Evolutionary conservation across 139 green algal genomes (phyloP), one percentile per base, ranked within the genome.

Genomic region (Limnomonas spitsbergensis): DNA sequence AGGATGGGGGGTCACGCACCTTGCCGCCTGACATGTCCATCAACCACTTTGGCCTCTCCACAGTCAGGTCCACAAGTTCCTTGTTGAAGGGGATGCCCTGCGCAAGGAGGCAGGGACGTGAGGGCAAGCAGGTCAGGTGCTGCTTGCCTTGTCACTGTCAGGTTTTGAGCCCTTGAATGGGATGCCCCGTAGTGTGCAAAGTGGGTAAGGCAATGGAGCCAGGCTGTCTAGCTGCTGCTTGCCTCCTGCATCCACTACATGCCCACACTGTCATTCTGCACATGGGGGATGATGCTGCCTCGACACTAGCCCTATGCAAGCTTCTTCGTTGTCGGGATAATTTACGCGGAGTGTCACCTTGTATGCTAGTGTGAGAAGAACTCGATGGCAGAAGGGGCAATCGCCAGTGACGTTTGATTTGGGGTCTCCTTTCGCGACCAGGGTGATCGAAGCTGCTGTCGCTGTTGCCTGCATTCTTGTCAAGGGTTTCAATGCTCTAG

Each of bases 21-120:
- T 72, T 72, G 24, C 66, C 66, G 9, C 66, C 66, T 34, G 66
- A 72, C 24, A 72, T 37, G 29, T 72, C 66, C 66, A 72, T 7
- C 24, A 72, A 34, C 66, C 66, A 61, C 20, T 61, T 14, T 29
- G 47, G 47, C 47, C 47, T 14, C 14, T 14, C 14, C 14, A 20
- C 47, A 61, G 47, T 29, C 14, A 61, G 47, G 47, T 61, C 47
- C 14, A 61, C 20, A 20, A 29, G 20, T 20, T 61, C 47, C 20
- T 61, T 61, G 14, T 61, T 61, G 47, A 61, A 61, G 20, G 47
- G 47, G 14, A 61, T 61, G 14, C 47, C 47, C 47, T 61, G 20
- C 14, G 47, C 14, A 61, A 14, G 20, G 14, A 14, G 20, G 20
- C 47, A 61, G 47, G 20, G 20, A 20, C 47, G 20, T 61, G 14